Evolutionary conservation across 768 basidiomycete species (phyloP), one percentile per base, ranked within the genome.

Genomic region (Exidia glandulosa): DNA sequence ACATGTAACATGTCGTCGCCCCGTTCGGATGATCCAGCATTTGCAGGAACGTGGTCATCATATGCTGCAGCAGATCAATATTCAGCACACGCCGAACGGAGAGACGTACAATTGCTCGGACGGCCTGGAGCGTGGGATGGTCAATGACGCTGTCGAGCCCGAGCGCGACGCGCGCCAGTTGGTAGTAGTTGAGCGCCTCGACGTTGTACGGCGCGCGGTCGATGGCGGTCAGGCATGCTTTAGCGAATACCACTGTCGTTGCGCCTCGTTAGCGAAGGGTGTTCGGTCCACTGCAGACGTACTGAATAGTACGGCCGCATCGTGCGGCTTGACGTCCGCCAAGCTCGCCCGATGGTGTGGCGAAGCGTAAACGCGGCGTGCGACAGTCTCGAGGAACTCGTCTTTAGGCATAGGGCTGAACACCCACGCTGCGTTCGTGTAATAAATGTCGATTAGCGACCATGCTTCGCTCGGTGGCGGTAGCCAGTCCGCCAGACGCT

Each of bases 231-330:
- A 31, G 4, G 50, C 30, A 54, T 29, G 25, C 50, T 4, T 27
- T 29, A 9, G 50, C 50, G 10, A 54, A 75, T 23, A 87, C 74
- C 74, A 87, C 50, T 54, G 23, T 54, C 67, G 25, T 54, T 9
- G 19, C 50, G 19, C 81, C 73, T 32, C 84, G 73, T 33, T 72
- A 68, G 27, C 6, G 30, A 7, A 29, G 12, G 10, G 50, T 27
- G 16, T 12, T 13, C 10, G 25, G 30, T 10, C 25, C 25, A 29
- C 9, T 9, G 10, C 7, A 29, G 50, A 12, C 50, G 25, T 54
- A 54, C 50, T 84, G 66, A 83, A 86, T 72, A 84, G 69, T 50
- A 85, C 74, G 1, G 83, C 79, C 32, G 86, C 79, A 3, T 81
- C 50, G 19, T 54, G 50, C 23, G 50, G 50, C 14, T 23, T 27